Conservation (phyloP, 2,329 filamentous ascomycete genomes). For the Calonectria leucothoes region DNA sequence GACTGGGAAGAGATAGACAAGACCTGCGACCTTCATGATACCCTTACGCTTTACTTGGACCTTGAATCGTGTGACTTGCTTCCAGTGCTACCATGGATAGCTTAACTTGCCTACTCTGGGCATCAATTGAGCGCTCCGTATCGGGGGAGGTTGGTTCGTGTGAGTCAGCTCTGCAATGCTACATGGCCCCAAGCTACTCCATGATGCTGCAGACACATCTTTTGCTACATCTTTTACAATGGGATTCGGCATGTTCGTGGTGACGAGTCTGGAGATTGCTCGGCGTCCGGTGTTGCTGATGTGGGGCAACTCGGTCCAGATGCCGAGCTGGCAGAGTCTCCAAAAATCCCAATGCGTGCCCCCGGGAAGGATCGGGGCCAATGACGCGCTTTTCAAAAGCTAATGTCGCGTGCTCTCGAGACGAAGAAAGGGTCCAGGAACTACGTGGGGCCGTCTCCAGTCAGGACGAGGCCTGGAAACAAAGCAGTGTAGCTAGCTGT, state of each 20-base stretch:
- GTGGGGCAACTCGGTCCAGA: not conserved
- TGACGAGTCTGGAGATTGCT: constrained; percentile 18
- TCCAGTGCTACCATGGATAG: not conserved
- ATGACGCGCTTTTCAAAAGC: not conserved
- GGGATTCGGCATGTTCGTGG: constrained; percentile 7
- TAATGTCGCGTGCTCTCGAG: not conserved
- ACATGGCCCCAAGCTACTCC: not conserved
- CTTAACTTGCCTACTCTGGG: not conserved
- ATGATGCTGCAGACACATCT: not conserved
- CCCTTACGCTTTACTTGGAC: not conserved
- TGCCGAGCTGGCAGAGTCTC: not conserved
- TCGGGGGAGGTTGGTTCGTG: not conserved
- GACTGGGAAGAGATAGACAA: constrained; percentile 15
- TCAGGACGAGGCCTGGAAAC: not conserved
- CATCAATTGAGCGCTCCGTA: not conserved
- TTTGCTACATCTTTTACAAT: not conserved
- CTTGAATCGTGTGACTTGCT: not conserved
- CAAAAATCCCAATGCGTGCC: not conserved
- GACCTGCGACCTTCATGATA: constrained; percentile 13
- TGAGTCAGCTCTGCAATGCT: not conserved
- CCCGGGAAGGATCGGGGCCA: not conserved
- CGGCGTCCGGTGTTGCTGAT: constrained; percentile 23
- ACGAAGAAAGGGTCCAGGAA: not conserved
- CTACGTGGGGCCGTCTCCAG: not conserved
- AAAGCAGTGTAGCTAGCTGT: not conserved